These are phyloP conservation scores for Backusella tuberculispora DNA, from an alignment of 192 early-diverging fungal species.

Conservation along the genomic window DNA sequence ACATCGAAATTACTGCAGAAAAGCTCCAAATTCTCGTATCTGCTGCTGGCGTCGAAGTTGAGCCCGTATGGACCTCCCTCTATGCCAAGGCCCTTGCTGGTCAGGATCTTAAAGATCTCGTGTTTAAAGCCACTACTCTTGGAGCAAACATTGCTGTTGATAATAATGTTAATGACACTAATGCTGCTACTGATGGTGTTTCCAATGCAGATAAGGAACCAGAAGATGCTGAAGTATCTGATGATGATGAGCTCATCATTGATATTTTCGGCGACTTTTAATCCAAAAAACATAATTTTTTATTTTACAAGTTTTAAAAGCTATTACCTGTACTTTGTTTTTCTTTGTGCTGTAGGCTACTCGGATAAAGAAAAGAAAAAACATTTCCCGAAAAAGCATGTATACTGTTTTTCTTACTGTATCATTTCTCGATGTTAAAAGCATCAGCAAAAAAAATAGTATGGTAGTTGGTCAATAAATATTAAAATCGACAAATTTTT, in stretches of 20 bases:
- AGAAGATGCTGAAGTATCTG: slow-evolving; percentile 70
- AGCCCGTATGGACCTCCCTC: slow-evolving; percentile 90
- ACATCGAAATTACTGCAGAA: slow-evolving; percentile 94
- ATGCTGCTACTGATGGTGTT: slow-evolving; percentile 40
- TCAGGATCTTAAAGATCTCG: slow-evolving; percentile 84
- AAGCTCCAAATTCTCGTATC: slow-evolving; percentile 87
- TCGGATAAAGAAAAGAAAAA: too few species aligned
- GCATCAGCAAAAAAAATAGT: too few species aligned
- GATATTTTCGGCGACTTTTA: slow-evolving; percentile 6
- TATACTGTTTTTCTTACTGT: too few species aligned
- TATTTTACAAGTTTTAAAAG: neutral
- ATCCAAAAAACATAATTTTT: neutral
- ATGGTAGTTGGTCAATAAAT: too few species aligned
- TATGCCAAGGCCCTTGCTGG: slow-evolving; percentile 97
- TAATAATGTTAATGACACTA: slow-evolving; percentile 29
- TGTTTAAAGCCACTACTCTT: slow-evolving; percentile 83
- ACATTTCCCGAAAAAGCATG: too few species aligned
- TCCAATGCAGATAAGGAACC: slow-evolving; percentile 34
- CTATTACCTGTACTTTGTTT: neutral
- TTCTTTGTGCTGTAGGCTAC: neutral
- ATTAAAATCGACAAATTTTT: too few species aligned
- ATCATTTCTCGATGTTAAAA: too few species aligned
- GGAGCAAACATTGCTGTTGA: slow-evolving; percentile 45
- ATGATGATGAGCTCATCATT: slow-evolving; percentile 55
- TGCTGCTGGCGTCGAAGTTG: slow-evolving; percentile 85